phyloP scores from a whole-genome alignment of 768 basidiomycete species.

The Trametes coccinea region DNA sequence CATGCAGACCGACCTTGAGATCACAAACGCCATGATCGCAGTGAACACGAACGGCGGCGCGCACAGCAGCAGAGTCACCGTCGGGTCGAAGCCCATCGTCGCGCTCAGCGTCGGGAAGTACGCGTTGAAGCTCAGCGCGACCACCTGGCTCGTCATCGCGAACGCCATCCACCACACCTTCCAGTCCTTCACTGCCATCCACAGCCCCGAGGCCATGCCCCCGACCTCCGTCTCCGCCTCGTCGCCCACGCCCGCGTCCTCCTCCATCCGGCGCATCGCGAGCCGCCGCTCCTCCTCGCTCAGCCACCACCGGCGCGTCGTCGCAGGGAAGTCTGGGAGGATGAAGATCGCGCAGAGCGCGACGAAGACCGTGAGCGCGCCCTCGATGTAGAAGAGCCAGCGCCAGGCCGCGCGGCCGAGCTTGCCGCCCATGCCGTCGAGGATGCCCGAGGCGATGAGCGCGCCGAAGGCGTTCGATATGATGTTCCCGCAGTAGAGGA shows the following conservation, averaged over 20 bases:
- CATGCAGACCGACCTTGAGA: constrained; percentile 44
- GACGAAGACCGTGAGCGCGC: constrained; percentile 54
- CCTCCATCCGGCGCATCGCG: constrained; percentile 60
- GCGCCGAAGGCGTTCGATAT: constrained; percentile 84
- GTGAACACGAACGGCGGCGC: constrained; percentile 77
- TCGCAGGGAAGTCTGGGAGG: constrained; percentile 73
- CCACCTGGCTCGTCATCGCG: constrained; percentile 53
- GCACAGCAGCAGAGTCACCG: constrained; percentile 68
- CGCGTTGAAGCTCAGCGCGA: constrained; percentile 73
- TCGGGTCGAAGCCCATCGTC: constrained; percentile 67
- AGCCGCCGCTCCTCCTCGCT: constrained; percentile 54
- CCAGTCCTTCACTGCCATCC: constrained; percentile 72
- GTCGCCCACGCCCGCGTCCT: constrained; percentile 60
- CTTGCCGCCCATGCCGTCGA: constrained; percentile 68
- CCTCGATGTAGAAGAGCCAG: constrained; percentile 78
- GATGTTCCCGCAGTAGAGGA: constrained; percentile 70
- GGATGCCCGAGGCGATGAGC: constrained; percentile 74
- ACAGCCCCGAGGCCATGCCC: constrained; percentile 46
- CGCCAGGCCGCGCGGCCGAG: constrained; percentile 74
- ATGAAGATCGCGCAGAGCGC: constrained; percentile 58
- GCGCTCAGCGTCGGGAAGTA: constrained; percentile 77
- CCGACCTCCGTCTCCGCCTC: constrained; percentile 44
- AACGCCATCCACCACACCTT: constrained; percentile 82
- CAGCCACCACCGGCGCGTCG: constrained; percentile 51
- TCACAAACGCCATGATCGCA: constrained; percentile 52